Percentiles rank a stretch among this genome's conserved stretches.
These are phyloP conservation scores for Fonsecaea pugnacius DNA, from an alignment of 2,329 filamentous ascomycete genomes.

Conservation along the genomic window DNA sequence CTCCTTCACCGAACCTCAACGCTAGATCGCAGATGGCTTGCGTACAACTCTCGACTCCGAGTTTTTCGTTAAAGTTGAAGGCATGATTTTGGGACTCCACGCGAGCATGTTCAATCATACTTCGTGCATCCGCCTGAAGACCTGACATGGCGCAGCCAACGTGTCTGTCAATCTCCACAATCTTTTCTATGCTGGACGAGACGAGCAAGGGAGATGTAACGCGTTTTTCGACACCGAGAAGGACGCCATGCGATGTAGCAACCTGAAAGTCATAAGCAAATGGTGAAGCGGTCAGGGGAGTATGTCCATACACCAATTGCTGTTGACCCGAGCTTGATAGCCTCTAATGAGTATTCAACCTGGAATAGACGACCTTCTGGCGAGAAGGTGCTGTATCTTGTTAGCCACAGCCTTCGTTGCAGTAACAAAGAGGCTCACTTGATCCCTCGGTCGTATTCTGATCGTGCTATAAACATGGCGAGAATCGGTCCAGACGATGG, in stretches of 20 bases:
- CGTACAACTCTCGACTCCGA: constrained; percentile 96
- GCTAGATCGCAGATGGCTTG: constrained; percentile 98
- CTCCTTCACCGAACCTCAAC: constrained; percentile 93
- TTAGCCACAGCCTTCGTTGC: constrained; percentile 35
- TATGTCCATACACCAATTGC: constrained; percentile 77
- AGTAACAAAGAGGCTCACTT: constrained; percentile 66
- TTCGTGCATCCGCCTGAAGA: constrained; percentile 93
- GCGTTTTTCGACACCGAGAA: constrained; percentile 98
- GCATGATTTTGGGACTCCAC: constrained; percentile 96
- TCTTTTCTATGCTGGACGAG: constrained; percentile 98
- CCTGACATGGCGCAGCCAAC: constrained; percentile 99
- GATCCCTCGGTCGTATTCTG: constrained; percentile 99
- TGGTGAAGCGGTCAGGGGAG: background rate
- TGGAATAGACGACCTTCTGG: constrained; percentile 99
- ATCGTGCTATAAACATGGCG: constrained; percentile 97
- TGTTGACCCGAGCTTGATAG: constrained; percentile 98
- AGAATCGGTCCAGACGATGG: background rate
- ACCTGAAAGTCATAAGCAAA: constrained; percentile 54
- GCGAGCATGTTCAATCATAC: constrained; percentile 97
- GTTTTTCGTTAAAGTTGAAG: constrained; percentile 96
- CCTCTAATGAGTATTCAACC: constrained; percentile 99
- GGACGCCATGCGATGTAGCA: constrained; percentile 90
- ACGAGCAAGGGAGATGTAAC: constrained; percentile 97
- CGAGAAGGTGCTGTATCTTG: constrained; percentile 82
- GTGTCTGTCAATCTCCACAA: constrained; percentile 98